A percentile compares a stretch with the other conserved stretches of the same genome.
These are phyloP conservation scores for Solanum pimpinellifolium DNA, from an alignment of 257 asterid species.

Conservation along the genomic window DNA sequence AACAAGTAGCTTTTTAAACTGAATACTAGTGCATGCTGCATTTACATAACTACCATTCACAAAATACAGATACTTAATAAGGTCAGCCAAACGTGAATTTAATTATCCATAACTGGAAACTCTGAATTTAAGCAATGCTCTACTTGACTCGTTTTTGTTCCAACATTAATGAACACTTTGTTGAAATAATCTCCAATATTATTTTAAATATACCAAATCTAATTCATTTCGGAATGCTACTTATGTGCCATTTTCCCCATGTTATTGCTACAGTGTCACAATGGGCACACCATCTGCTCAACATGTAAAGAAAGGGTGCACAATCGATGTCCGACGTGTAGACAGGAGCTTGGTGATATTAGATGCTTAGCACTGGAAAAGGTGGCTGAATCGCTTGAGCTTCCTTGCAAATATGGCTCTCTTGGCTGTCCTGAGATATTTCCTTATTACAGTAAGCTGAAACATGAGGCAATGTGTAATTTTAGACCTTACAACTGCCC, in stretches of 20 bases:
- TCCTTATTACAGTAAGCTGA: slow-evolving; percentile 34
- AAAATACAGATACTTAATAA: not conserved
- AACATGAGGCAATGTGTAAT: slow-evolving; percentile 38
- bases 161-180: not conserved
- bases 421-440: slow-evolving; percentile 17
- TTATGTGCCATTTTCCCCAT: not conserved
- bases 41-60: not conserved
- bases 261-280: slow-evolving; percentile 36
- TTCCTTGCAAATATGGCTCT: slow-evolving; percentile 37
- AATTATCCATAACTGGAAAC: not conserved
- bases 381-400: slow-evolving; percentile 47
- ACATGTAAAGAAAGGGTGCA: slow-evolving; percentile 41
- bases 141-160: not conserved
- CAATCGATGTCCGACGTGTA: slow-evolving; percentile 51
- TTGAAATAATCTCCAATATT: not conserved
- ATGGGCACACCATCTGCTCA: slow-evolving; percentile 48
- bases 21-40: not conserved
- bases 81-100: not conserved
- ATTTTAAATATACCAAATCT: not conserved
- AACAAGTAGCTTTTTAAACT: not conserved
- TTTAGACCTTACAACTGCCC: slow-evolving; percentile 52
- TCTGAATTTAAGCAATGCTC: not conserved
- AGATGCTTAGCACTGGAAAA: slow-evolving; percentile 48
- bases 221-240: not conserved
- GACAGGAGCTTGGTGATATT: slow-evolving; percentile 54